Conservation (phyloP, 805 yeast genomes). For the Ogataea ganodermae region DNA sequence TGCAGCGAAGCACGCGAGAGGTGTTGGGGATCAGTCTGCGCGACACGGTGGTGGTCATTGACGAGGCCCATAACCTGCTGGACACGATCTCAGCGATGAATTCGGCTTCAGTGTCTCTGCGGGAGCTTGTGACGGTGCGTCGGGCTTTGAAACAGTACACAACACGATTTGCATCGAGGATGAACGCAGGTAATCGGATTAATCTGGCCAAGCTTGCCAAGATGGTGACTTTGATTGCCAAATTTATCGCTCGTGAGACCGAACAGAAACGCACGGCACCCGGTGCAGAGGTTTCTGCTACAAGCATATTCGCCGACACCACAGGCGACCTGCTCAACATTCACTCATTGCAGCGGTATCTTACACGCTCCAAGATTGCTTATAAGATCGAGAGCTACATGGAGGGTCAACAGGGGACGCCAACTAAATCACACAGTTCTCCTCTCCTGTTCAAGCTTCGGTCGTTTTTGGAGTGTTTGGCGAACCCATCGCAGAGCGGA, state of each 20-base stretch:
- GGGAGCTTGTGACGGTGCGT: slow-evolving; percentile 49
- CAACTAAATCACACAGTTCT: slow-evolving; percentile 21
- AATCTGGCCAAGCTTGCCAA: slow-evolving; percentile 64
- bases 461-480: slow-evolving; percentile 61
- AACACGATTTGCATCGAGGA: slow-evolving; percentile 57
- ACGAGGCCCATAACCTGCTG: slow-evolving; percentile 88
- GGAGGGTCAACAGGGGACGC: slow-evolving; percentile 13
- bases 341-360: slow-evolving; percentile 63
- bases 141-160: slow-evolving; percentile 56
- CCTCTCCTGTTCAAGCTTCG: slow-evolving; percentile 69
- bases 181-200: slow-evolving; percentile 72
- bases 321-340: slow-evolving; percentile 74
- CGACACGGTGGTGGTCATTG: slow-evolving; percentile 73
- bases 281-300: slow-evolving; percentile 55
- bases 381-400: slow-evolving; percentile 76
- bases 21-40: slow-evolving; percentile 59
- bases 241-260: slow-evolving; percentile 43
- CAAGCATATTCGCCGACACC: slow-evolving; percentile 56
- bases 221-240: slow-evolving; percentile 51
- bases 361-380: slow-evolving; percentile 72
- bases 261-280: slow-evolving; percentile 38
- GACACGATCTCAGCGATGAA: slow-evolving; percentile 74
- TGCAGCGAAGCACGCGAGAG: slow-evolving; percentile 61
- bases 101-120: slow-evolving; percentile 56
- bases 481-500: slow-evolving; percentile 81